Base-by-base conservation (phyloP, 148 eudicot species). In the Amaranthus palmeri region DNA sequence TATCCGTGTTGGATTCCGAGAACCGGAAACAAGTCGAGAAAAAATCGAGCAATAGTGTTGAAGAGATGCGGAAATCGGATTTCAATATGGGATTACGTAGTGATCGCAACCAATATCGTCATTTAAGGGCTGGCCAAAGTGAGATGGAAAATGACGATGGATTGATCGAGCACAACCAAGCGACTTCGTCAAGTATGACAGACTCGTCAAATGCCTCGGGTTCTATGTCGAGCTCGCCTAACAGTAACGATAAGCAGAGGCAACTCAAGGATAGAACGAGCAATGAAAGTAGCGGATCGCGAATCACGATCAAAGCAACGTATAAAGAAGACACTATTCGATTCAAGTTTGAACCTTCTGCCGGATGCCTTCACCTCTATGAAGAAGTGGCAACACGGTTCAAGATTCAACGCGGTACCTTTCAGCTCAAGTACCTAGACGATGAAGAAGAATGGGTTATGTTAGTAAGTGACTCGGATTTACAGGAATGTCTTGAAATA, bases 371-470 rank as follows among this genome's bases (percentile, higher is more conserved):
- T 56, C 85, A 79, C 64, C 78, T 93, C 5, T 87, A 89, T 57
- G 97, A 89, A 75, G 96, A 91, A 71, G 84, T 93, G 47, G 88
- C 91, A 5, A 81, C 72, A 65, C 83, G 98, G 80, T 93, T 93
- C 74, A 86, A 86, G 61, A 68, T 93, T 59, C 83, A 82, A 62
- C 65, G 58, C 0, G 90, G 85, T 48, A 68, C 83, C 40, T 93
- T 93, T 78, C 98, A 93, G 59, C 97, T 93, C 71, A 89, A 89
- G 73, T 93, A 93, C 82, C 81, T 89, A 50, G 98, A 93, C 46
- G 98, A 93, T 44, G 98, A 93, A 63, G 89, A 89, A 45, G 98
- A 93, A 82, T 93, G 97, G 97, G 97, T 93, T 53, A 74, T 89
- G 90, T 69, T 93, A 79, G 87, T 84, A 48, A 85, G 81, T 62